Evolutionary conservation across 495 filamentous ascomycete genomes (phyloP).

Genomic region (Xylaria longipes): DNA sequence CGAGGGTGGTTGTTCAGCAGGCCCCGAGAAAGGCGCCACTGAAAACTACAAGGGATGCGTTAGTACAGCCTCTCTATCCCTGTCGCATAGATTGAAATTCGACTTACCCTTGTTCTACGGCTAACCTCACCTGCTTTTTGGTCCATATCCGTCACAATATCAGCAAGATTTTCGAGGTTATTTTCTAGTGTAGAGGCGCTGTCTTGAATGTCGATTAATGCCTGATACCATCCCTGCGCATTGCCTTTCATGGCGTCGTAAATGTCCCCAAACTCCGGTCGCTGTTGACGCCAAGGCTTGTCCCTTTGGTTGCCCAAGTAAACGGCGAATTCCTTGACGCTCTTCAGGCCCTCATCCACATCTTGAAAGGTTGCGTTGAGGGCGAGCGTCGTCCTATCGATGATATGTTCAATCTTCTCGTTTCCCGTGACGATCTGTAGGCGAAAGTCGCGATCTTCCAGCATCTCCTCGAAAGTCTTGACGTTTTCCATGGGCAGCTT

Average conservation of each 20-base stretch:
- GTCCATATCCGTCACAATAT: constrained; percentile 79
- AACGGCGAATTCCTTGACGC: constrained; percentile 74
- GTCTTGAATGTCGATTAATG: constrained; percentile 71
- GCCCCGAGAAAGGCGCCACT: constrained; percentile 25
- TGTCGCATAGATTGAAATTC: not conserved
- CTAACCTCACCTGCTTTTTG: constrained; percentile 75
- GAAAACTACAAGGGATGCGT: constrained; percentile 20
- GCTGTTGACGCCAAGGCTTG: constrained; percentile 59
- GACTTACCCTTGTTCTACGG: constrained; percentile 62
- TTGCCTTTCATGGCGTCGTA: constrained; percentile 85
- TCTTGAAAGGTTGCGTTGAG: constrained; percentile 81
- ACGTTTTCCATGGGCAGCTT: constrained; percentile 84
- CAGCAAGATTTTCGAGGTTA: constrained; percentile 66
- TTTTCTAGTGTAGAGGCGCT: constrained; percentile 67
- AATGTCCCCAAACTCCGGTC: constrained; percentile 64
- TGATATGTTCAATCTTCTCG: constrained; percentile 87
- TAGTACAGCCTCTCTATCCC: not conserved
- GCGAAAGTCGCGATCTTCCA: constrained; percentile 82
- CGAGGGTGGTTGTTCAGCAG: constrained; percentile 5
- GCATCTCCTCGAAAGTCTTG: constrained; percentile 85
- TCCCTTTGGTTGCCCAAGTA: constrained; percentile 73
- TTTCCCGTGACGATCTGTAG: constrained; percentile 83
- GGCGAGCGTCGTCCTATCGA: constrained; percentile 73
- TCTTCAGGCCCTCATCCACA: constrained; percentile 75
- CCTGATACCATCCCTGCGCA: constrained; percentile 82